Evolutionary conservation across 139 green algal species (phyloP), one percentile per base, ranked within the genome.

Genomic region (Axilococcus clingmanii): DNA sequence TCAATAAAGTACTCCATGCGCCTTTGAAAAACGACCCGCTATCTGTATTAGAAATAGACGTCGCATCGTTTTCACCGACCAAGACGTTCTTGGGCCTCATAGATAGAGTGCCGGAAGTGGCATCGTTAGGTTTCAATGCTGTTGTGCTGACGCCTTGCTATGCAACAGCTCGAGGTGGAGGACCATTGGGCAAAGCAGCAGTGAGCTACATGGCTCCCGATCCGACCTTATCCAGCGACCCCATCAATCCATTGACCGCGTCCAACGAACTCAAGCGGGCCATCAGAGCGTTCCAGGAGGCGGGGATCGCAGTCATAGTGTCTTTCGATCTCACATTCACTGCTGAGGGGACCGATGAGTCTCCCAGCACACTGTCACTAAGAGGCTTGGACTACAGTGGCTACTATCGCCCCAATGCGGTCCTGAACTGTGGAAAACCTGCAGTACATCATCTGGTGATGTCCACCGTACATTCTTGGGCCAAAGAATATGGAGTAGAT

Each of bases 281-380:
- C 31, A 51, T 87, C 7, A 38, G 36, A 11, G 61, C 50, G 22
- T 48, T 85, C 42, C 80, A 89, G 32, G 45, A 30, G 0, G 60
- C 62, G 14, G 81, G 81, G 44, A 52, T 90, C 15, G 75, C 86
- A 63, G 80, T 89, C 3, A 52, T 86, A 15, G 45, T 86, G 35
- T 62, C 76, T 57, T 68, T 84, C 12, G 78, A 91, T 59, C 78
- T 81, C 55, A 85, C 78, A 55, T 70, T 87, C 30, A 91, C 82
- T 0, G 76, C 63, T 3, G 82, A 91, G 52, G 77, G 79, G 34
- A 55, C 55, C 1, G 72, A 83, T 42, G 73, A 71, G 43, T 40
- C 60, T 27, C 63, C 65, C 3, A 57, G 54, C 23, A 42, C 71
- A 5, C 30, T 58, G 17, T 75, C 58, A 23, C 61, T 80, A 17